Conservation (phyloP, 352 stramenopile genomes). For the Thalassiosira mediterranea region DNA sequence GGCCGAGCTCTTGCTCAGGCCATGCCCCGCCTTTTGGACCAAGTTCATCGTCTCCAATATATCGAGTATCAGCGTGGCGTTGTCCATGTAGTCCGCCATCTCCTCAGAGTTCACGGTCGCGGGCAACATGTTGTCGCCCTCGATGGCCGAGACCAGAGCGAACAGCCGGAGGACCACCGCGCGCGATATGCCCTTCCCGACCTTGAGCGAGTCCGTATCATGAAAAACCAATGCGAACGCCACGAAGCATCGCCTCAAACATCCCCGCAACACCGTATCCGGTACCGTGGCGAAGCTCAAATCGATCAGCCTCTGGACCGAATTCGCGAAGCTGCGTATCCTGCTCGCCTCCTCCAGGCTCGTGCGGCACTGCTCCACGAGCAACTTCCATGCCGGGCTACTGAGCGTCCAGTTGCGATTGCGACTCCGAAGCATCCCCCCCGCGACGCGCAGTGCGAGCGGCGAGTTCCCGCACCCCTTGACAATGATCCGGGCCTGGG, state of each 20-base stretch:
- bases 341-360: conserved; percentile 81
- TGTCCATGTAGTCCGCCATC: conserved; percentile 48
- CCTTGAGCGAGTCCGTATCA: conserved; percentile 77
- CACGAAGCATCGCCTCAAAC: conserved; percentile 75
- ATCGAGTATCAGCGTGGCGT: conserved; percentile 60
- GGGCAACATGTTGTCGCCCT: conserved; percentile 14
- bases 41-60: conserved; percentile 83
- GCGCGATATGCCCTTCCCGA: conserved; percentile 75
- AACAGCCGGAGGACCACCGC: conserved; percentile 78
- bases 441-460: conserved; percentile 71
- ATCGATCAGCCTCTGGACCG: conserved; percentile 78
- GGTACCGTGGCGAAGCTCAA: conserved; percentile 75
- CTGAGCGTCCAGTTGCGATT: conserved; percentile 82
- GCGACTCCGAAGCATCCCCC: conserved; percentile 75
- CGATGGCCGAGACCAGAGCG: conserved; percentile 56
- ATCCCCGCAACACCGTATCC: conserved; percentile 58
- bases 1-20: conserved; percentile 46
- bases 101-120: conserved; percentile 29
- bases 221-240: conserved; percentile 80
- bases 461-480: conserved; percentile 84
- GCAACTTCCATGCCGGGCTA: conserved; percentile 70
- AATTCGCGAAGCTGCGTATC: conserved; percentile 81
- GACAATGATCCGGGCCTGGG: conserved; percentile 79
- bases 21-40: conserved; percentile 71
- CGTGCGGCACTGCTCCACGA: conserved; percentile 74